Base-by-base conservation (phyloP, 2,329 filamentous ascomycete genomes). In the Metarhizium sp. region DNA sequence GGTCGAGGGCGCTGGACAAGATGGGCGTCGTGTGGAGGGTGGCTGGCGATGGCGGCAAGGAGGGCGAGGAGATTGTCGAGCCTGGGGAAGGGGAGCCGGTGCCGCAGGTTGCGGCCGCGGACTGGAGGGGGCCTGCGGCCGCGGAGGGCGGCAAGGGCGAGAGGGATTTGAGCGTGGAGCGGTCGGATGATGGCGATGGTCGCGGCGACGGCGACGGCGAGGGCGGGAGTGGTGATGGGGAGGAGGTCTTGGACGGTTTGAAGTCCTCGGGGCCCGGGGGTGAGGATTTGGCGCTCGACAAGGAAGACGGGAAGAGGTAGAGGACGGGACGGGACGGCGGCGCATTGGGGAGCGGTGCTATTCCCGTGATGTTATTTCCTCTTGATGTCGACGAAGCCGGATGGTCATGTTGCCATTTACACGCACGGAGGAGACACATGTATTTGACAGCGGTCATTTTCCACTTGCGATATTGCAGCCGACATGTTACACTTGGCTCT, bases 1-100 rank as follows among this genome's bases (percentile, higher is more conserved):
- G 94, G 0, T 87, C 87, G 0, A 79, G 86, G 47, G 90, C 89
- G 0, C 83, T 95, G 8, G 92, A 99, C 66, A 81, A 82, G 45
- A 75, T 97, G 29, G 85, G 89, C 11, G 88, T 97, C 0, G 86
- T 96, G 0, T 99, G 94, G 94, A 83, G 84, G 45, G 71, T 69
- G 0, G 67, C 64, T 3, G 62, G 67, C 0, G 65, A 63, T 0
- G 58, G 59, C 2, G 59, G 55, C 0, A 59, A 62, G 0, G 42
- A 11, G 18, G 63, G 60, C 6, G 66, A 69, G 45, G 66, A 67
- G 29, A 74, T 85, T 52, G 75, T 73, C 1, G 83, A 91, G 67
- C 89, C 90, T 0, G 76, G 75, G 16, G 75, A 81, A 40, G 83
- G 85, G 3, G 83, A 87, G 52, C 80, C 83, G 0, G 85, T 95